phyloP scores from a whole-genome alignment of 2,329 filamentous ascomycete species.

The Colletotrichum sp. region DNA sequence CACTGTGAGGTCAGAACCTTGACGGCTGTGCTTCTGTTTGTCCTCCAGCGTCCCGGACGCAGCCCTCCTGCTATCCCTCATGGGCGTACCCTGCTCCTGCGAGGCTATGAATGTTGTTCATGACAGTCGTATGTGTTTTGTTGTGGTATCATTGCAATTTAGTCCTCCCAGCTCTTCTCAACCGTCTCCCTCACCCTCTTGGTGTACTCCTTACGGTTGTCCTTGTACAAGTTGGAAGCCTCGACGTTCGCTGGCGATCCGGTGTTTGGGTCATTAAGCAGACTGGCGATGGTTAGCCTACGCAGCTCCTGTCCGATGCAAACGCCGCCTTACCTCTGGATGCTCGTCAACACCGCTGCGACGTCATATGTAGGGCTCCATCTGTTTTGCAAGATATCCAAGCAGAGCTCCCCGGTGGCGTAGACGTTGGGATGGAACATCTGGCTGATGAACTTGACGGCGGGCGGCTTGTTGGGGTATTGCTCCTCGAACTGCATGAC shows the following conservation, averaged over 20 bases:
- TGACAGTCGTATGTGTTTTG: slow-evolving; percentile 12
- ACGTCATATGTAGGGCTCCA: slow-evolving; percentile 99
- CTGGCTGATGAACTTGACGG: slow-evolving; percentile 97
- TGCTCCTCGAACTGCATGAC: slow-evolving; percentile 99
- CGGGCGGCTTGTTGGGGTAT: slow-evolving; percentile 97
- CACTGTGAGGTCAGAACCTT: background rate
- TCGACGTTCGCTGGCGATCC: slow-evolving; percentile 97
- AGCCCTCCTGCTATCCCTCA: background rate
- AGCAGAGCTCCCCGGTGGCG: slow-evolving; percentile 91
- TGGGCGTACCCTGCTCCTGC: background rate
- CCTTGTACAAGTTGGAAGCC: slow-evolving; percentile 97
- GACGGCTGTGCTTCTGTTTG: background rate
- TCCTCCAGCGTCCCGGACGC: background rate
- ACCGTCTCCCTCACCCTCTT: slow-evolving; percentile 96
- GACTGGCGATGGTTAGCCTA: slow-evolving; percentile 53
- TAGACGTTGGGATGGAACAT: slow-evolving; percentile 99
- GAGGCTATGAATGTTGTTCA: slow-evolving; percentile 1
- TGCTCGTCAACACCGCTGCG: slow-evolving; percentile 93
- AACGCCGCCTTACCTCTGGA: slow-evolving; percentile 75
- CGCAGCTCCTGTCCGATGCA: background rate
- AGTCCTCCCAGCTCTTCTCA: slow-evolving; percentile 99
- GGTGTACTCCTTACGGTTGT: slow-evolving; percentile 94
- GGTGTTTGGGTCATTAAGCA: slow-evolving; percentile 98
- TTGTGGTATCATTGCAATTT: slow-evolving; percentile 22
- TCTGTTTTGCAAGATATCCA: slow-evolving; percentile 96